Conservation (phyloP, 176 grass and related monocot genomes). For the Oryza meyeriana region DNA sequence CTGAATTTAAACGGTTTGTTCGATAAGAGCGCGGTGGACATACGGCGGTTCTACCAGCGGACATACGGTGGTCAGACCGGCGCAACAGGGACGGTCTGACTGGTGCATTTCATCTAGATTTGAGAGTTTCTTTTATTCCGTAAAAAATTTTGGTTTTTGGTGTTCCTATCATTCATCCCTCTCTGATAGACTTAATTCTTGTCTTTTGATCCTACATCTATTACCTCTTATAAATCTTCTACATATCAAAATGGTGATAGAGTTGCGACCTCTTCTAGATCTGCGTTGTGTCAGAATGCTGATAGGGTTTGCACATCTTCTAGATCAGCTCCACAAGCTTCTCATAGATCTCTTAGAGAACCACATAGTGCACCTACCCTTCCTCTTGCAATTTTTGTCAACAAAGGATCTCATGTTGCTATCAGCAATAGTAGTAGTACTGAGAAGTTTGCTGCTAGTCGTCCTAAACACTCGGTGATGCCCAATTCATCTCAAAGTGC, state of each 20-base stretch:
- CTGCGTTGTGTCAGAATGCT: conserved; percentile 11
- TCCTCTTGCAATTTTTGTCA: conserved; percentile 1
- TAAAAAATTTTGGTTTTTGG: no score
- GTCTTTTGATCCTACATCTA: no score
- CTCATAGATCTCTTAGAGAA: conserved; percentile 12
- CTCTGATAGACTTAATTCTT: no score
- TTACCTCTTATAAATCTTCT: conserved; percentile 16
- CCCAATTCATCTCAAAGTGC: conserved; percentile 30
- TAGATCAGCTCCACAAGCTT: conserved; percentile 36
- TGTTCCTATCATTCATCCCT: no score
- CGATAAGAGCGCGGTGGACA: no score
- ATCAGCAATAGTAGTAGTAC: conserved; percentile 1
- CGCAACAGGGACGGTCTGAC: no score
- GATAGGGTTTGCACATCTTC: neutral
- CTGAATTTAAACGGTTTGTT: no score
- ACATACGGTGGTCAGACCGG: no score
- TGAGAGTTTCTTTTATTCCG: no score
- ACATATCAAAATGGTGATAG: conserved; percentile 28
- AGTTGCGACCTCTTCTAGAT: conserved; percentile 25
- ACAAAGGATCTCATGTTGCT: conserved; percentile 28
- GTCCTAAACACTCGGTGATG: conserved; percentile 2
- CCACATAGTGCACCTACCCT: neutral
- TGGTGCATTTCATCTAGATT: no score
- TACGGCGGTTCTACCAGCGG: no score
- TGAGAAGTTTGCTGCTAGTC: neutral